These are phyloP conservation scores for Magnolia kwangsiensis DNA, from an alignment of 164 flowering plant genomes.

Conservation along the genomic window DNA sequence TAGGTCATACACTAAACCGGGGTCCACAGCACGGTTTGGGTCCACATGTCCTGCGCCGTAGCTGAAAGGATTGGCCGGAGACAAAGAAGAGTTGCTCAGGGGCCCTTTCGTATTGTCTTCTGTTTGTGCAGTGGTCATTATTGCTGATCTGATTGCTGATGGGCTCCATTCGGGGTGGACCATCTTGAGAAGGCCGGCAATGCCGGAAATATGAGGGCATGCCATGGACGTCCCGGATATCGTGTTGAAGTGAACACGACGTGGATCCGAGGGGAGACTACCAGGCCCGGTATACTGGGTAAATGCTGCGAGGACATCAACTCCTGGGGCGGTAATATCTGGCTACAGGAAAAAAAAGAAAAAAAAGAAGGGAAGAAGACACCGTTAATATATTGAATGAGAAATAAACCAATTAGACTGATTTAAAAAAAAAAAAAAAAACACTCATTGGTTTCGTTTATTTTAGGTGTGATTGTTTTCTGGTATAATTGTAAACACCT, in stretches of 20 bases:
- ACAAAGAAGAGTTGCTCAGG: slow-evolving; percentile 53
- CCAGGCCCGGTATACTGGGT: slow-evolving; percentile 58
- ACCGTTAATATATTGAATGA: no score
- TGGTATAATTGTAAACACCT: no score
- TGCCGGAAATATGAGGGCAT: slow-evolving; percentile 76
- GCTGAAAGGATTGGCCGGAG: slow-evolving; percentile 66
- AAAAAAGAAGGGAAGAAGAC: no score
- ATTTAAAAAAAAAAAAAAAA: no score
- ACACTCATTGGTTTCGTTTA: no score
- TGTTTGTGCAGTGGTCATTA: slow-evolving; percentile 80
- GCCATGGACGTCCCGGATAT: slow-evolving; percentile 95
- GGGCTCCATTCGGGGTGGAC: slow-evolving; percentile 89
- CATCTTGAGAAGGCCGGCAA: slow-evolving; percentile 64
- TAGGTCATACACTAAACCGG: slow-evolving; percentile 85
- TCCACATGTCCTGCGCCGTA: slow-evolving; percentile 82
- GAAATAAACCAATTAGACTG: no score
- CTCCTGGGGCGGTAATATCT: slow-evolving; percentile 82
- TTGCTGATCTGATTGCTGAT: slow-evolving; percentile 68
- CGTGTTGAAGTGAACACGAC: slow-evolving; percentile 62
- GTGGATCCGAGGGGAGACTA: slow-evolving; percentile 38
- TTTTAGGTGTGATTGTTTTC: no score
- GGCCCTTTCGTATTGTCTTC: slow-evolving; percentile 42
- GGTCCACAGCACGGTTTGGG: slow-evolving; percentile 69
- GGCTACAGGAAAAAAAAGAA: slow-evolving; percentile 46
- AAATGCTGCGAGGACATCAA: slow-evolving; percentile 83